Evolutionary conservation across 306 rosid species (phyloP).

Genomic region (Vicia faba): DNA sequence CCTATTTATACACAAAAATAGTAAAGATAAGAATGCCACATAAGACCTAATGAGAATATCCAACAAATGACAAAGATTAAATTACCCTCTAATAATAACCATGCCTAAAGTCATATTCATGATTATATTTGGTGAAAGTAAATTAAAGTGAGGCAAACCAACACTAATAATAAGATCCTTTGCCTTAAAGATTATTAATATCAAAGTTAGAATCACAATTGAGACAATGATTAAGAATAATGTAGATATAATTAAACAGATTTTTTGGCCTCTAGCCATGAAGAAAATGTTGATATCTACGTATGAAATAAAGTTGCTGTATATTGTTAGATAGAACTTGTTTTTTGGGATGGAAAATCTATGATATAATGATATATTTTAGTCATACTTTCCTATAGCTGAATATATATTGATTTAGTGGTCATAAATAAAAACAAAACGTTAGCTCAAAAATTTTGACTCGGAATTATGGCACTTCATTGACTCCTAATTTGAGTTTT

Average conservation of each 20-base stretch:
- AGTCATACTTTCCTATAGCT: neutral
- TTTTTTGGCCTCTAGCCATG: conserved; percentile 41
- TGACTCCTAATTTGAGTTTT: too few species aligned
- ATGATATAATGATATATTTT: neutral
- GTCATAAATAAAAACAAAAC: too few species aligned
- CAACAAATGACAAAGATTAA: too few species aligned
- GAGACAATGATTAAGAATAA: conserved; percentile 32
- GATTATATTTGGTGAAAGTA: too few species aligned
- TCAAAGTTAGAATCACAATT: conserved; percentile 24
- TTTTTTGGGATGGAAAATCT: neutral
- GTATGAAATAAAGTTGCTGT: neutral
- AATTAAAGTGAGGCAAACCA: too few species aligned
- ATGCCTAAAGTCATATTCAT: too few species aligned
- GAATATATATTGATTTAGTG: neutral
- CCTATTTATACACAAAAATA: too few species aligned
- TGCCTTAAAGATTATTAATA: conserved; percentile 46
- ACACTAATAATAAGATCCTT: conserved; percentile 48
- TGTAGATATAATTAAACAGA: conserved; percentile 31
- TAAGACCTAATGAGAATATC: too few species aligned
- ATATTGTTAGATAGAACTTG: neutral
- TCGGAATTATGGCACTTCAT: too few species aligned
- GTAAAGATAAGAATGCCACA: too few species aligned
- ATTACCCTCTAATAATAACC: too few species aligned
- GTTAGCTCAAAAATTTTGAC: too few species aligned
- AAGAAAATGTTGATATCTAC: neutral